These are phyloP conservation scores for Nannochloropsis oceanica DNA, from an alignment of 108 stramenopile genomes.

Conservation along the genomic window DNA sequence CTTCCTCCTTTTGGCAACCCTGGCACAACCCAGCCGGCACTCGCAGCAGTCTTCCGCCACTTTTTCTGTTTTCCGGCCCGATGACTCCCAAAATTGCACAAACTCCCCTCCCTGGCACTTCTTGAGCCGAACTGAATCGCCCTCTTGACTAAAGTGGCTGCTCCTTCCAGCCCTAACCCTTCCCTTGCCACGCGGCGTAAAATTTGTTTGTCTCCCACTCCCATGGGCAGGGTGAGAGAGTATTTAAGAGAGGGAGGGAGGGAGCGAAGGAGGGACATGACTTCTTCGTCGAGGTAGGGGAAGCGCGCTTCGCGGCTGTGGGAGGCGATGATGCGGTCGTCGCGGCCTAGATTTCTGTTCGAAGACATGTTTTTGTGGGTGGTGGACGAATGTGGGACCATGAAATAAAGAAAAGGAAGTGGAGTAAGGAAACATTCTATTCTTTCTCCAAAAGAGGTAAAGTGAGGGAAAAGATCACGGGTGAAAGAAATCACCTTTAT, in stretches of 20 bases:
- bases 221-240: not conserved
- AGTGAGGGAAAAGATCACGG: too few species aligned
- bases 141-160: not conserved
- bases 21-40: too few species aligned
- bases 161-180: not conserved
- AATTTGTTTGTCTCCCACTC: not conserved
- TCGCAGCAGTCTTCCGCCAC: not conserved
- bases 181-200: not conserved
- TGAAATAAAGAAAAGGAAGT: too few species aligned
- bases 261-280: not conserved
- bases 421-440: too few species aligned
- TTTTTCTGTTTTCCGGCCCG: not conserved
- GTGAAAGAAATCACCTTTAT: too few species aligned
- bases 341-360: conserved; percentile 66
- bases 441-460: too few species aligned
- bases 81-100: not conserved
- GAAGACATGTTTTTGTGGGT: too few species aligned
- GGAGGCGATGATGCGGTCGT: conserved; percentile 76
- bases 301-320: conserved; percentile 77
- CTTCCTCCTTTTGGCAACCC: too few species aligned
- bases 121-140: not conserved
- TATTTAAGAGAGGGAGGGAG: not conserved
- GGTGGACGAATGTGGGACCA: too few species aligned
- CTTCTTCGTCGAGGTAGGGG: conserved; percentile 78
- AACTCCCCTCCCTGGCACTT: not conserved